Evolutionary conservation across 495 filamentous ascomycete genomes (phyloP).

Genomic region (Daldinia vernicosa): DNA sequence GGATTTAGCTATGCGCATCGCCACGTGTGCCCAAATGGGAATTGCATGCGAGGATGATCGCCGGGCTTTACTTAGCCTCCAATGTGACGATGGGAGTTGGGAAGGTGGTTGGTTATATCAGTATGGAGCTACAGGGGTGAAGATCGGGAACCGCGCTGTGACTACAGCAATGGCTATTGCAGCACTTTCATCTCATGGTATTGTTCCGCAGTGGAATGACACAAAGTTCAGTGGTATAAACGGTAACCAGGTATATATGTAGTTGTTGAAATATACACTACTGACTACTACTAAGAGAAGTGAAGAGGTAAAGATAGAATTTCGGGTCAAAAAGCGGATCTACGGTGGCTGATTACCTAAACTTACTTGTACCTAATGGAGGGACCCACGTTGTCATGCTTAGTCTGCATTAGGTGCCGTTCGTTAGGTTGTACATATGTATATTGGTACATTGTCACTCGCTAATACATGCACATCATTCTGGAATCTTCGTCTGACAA

Average conservation of each 20-base stretch:
- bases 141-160: not conserved
- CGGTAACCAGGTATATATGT: not conserved
- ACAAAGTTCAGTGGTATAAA: not conserved
- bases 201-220: not conserved
- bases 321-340: no score
- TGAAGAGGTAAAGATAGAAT: not conserved
- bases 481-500: slow-evolving; percentile 40
- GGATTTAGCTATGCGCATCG: not conserved
- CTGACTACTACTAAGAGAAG: no score
- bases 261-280: not conserved
- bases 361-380: no score
- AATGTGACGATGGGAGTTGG: slow-evolving; percentile 33
- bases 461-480: slow-evolving; percentile 11
- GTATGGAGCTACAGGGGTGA: slow-evolving; percentile 7
- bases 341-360: no score
- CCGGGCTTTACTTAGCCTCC: slow-evolving; percentile 19
- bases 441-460: no score
- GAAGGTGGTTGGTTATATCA: slow-evolving; percentile 31
- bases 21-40: not conserved
- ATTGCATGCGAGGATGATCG: slow-evolving; percentile 26
- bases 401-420: not conserved
- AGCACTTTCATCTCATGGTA: not conserved
- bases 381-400: not conserved
- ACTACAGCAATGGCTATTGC: not conserved
- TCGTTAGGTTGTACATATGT: not conserved